These are phyloP conservation scores for Geotrichum australiense DNA, from an alignment of 1,139 yeast genomes.

Conservation along the genomic window DNA sequence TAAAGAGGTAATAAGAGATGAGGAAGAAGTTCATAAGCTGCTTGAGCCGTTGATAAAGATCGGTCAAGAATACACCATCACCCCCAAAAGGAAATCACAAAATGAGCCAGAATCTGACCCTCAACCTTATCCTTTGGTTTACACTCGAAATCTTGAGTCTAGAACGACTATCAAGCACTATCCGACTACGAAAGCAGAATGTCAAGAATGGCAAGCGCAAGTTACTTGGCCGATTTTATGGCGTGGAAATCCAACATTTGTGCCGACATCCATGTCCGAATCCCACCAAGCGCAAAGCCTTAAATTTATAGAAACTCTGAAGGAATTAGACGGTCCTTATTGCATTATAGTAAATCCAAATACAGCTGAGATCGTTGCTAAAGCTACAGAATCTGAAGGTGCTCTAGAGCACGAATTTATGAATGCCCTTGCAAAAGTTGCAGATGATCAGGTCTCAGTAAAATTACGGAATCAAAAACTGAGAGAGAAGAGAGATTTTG, in stretches of 20 bases:
- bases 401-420: slow-evolving; percentile 71
- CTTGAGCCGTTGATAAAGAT: slow-evolving; percentile 16
- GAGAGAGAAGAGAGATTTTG: slow-evolving; percentile 4
- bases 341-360: slow-evolving; percentile 45
- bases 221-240: slow-evolving; percentile 82
- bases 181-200: slow-evolving; percentile 59
- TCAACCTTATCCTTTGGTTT: slow-evolving; percentile 22
- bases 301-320: slow-evolving; percentile 36
- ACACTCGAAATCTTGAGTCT: slow-evolving; percentile 27
- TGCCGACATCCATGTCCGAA: slow-evolving; percentile 49
- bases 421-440: slow-evolving; percentile 54
- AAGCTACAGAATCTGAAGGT: slow-evolving; percentile 30
- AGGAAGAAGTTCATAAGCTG: slow-evolving; percentile 20
- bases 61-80: slow-evolving; percentile 6
- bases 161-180: slow-evolving; percentile 43
- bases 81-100: slow-evolving; percentile 13
- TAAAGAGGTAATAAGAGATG: slow-evolving; percentile 21
- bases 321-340: slow-evolving; percentile 26
- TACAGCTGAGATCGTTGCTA: slow-evolving; percentile 35
- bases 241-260: slow-evolving; percentile 88
- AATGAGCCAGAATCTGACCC: slow-evolving; percentile 20
- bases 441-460: slow-evolving; percentile 29
- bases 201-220: slow-evolving; percentile 52
- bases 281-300: slow-evolving; percentile 44
- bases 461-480: background rate